These are phyloP conservation scores for Backusella sp. DNA, from an alignment of 192 early-diverging fungal species.

Conservation along the genomic window DNA sequence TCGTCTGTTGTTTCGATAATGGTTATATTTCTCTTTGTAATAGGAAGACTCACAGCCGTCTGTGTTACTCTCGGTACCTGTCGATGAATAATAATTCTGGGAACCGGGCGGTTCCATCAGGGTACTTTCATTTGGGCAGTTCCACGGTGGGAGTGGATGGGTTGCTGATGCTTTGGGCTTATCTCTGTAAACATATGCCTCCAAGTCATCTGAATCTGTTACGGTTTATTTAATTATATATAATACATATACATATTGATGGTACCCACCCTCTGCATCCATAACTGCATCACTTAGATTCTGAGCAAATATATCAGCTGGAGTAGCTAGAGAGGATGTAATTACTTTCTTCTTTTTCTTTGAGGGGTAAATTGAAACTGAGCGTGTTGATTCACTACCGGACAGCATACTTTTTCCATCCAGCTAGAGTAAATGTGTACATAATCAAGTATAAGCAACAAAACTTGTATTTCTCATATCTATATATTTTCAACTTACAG, in stretches of 20 bases:
- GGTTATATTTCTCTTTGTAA: conserved; percentile 2
- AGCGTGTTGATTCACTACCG: conserved; percentile 30
- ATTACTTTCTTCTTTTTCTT: conserved; percentile 27
- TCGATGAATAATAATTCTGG: conserved; percentile 21
- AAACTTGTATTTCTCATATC: not conserved
- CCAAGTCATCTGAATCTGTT: conserved; percentile 39
- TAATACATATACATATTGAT: not conserved
- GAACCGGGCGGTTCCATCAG: conserved; percentile 5
- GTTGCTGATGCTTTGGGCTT: conserved; percentile 13
- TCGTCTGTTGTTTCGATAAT: conserved; percentile 1
- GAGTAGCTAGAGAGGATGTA: conserved; percentile 17
- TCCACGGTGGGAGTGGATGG: conserved; percentile 5
- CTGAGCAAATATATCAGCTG: conserved; percentile 40
- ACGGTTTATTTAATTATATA: not conserved
- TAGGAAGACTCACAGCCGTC: conserved; percentile 2
- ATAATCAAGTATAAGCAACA: not conserved
- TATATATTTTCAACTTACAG: not conserved
- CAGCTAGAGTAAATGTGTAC: not conserved
- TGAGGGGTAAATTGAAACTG: not conserved
- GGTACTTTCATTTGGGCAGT: conserved; percentile 8
- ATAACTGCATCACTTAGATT: conserved; percentile 37
- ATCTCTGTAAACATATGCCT: conserved; percentile 35
- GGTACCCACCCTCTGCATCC: conserved; percentile 31
- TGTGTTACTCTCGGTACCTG: conserved; percentile 17
- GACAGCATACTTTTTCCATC: conserved; percentile 28